These are phyloP conservation scores for Daedaleopsis nitida DNA, from an alignment of 768 basidiomycete species.

Conservation along the genomic window DNA sequence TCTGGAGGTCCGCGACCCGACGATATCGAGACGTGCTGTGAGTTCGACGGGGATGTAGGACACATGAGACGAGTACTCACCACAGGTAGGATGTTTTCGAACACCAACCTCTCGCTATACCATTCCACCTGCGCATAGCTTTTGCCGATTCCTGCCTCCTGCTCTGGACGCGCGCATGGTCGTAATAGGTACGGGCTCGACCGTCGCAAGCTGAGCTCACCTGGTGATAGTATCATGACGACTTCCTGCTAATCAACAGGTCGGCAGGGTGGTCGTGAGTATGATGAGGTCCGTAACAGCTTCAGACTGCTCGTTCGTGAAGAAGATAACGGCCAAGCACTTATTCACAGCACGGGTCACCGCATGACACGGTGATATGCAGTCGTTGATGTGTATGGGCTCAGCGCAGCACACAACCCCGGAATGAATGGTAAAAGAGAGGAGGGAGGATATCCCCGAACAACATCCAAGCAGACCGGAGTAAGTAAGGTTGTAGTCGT, in stretches of 20 bases:
- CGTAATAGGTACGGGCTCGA: neutral
- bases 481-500: neutral
- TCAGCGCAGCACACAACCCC: neutral
- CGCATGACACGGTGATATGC: neutral
- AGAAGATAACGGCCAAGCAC: neutral
- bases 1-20: neutral
- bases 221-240: neutral
- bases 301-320: too few species aligned
- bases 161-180: neutral
- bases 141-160: neutral
- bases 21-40: too few species aligned
- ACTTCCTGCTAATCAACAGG: too few species aligned
- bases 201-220: neutral
- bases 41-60: too few species aligned
- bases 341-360: neutral
- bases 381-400: neutral
- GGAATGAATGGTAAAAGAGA: neutral
- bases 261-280: neutral
- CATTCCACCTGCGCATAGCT: neutral
- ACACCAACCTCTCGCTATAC: slow-evolving; percentile 9
- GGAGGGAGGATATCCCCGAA: neutral
- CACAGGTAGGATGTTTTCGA: slow-evolving; percentile 3
- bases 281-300: neutral
- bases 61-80: neutral
- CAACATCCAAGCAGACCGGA: neutral